Evolutionary conservation across 306 rosid genomes (phyloP).

Genomic region (Quercus gilva): DNA sequence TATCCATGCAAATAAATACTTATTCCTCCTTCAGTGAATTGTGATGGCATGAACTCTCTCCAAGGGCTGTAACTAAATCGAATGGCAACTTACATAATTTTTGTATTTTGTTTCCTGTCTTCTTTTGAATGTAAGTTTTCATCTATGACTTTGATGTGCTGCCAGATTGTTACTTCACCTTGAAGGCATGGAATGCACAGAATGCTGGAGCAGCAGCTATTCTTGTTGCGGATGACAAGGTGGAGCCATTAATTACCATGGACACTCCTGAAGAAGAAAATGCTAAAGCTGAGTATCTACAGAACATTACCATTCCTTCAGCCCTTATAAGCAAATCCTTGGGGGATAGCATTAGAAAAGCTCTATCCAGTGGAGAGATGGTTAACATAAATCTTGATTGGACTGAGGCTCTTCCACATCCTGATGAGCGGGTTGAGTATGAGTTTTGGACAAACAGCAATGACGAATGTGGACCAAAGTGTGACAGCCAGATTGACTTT

Average conservation of each 20-base stretch:
- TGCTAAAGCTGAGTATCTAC: constrained; percentile 57
- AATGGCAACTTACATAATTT: background rate
- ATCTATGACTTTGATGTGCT: constrained; percentile 7
- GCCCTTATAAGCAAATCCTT: constrained; percentile 78
- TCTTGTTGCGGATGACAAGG: constrained; percentile 82
- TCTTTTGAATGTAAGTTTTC: constrained; percentile 5
- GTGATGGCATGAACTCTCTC: background rate
- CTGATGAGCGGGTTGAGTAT: constrained; percentile 94
- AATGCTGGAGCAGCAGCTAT: constrained; percentile 93
- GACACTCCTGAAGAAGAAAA: constrained; percentile 86
- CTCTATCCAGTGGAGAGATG: constrained; percentile 59
- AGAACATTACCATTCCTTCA: constrained; percentile 78
- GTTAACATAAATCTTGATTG: constrained; percentile 88
- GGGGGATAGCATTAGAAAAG: constrained; percentile 75
- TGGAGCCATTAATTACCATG: constrained; percentile 84
- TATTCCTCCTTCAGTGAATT: background rate
- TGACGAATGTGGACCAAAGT: constrained; percentile 90
- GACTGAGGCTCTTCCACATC: constrained; percentile 98
- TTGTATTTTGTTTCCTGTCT: background rate
- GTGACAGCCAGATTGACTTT: constrained; percentile 79
- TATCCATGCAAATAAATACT: background rate
- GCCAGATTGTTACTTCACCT: constrained; percentile 92
- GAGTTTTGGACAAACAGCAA: constrained; percentile 97
- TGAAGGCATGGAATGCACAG: constrained; percentile 98
- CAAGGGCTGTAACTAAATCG: background rate